Evolutionary conservation across 2,329 filamentous ascomycete species (phyloP).

Genomic region (Fusarium sp.): DNA sequence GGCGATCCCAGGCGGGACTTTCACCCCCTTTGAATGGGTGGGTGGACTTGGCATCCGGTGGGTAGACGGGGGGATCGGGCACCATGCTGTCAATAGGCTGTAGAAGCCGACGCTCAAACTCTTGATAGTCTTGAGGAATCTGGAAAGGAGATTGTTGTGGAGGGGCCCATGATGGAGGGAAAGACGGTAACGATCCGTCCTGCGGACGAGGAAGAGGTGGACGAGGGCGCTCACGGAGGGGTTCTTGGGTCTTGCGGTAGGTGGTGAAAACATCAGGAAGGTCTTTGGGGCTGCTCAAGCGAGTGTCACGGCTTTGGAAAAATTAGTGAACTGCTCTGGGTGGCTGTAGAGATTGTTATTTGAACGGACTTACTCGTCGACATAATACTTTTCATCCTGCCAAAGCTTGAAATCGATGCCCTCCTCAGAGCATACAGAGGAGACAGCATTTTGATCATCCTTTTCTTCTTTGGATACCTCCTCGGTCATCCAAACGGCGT

Average conservation of each 20-base stretch:
- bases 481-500: constrained; percentile 76
- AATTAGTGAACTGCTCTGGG: constrained; percentile 25
- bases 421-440: constrained; percentile 60
- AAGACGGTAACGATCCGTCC: constrained; percentile 62
- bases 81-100: constrained; percentile 65
- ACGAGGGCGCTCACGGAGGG: constrained; percentile 71
- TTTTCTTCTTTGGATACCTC: constrained; percentile 77
- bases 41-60: constrained; percentile 63
- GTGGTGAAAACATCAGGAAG: constrained; percentile 79
- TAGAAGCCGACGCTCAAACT: constrained; percentile 62
- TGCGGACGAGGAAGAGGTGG: constrained; percentile 62
- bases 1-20: constrained; percentile 63
- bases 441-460: constrained; percentile 67
- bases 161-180: constrained; percentile 60
- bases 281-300: constrained; percentile 64
- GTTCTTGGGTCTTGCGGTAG: constrained; percentile 77
- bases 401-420: constrained; percentile 70
- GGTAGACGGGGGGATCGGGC: constrained; percentile 60
- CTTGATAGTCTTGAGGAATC: constrained; percentile 65
- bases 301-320: constrained; percentile 68
- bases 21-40: constrained; percentile 77
- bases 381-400: constrained; percentile 79
- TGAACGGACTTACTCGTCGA: constrained; percentile 73
- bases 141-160: constrained; percentile 69
- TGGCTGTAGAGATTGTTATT: not conserved